These are phyloP conservation scores for Aspergillus diversus DNA, from an alignment of 495 filamentous ascomycete genomes.

Conservation along the genomic window DNA sequence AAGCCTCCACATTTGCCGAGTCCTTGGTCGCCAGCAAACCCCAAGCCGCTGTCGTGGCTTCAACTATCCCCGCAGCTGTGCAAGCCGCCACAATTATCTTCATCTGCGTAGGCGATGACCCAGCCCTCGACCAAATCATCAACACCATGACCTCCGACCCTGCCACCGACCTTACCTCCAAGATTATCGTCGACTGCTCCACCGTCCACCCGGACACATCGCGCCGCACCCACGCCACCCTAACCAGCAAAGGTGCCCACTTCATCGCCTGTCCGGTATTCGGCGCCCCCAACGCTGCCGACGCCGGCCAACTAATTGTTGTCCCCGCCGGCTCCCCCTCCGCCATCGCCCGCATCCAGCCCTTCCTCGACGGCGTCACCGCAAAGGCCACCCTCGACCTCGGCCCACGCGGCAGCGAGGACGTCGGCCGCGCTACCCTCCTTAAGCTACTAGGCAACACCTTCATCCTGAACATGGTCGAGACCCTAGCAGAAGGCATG, in stretches of 20 bases:
- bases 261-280: conserved; percentile 86
- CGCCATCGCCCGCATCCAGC: conserved; percentile 65
- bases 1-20: conserved; percentile 58
- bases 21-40: conserved; percentile 56
- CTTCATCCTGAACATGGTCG: conserved; percentile 83
- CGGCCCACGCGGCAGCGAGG: conserved; percentile 43
- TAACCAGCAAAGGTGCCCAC: conserved; percentile 61
- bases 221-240: conserved; percentile 57
- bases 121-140: conserved; percentile 63
- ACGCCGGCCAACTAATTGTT: conserved; percentile 72
- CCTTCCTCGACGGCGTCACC: conserved; percentile 81
- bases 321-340: conserved; percentile 71
- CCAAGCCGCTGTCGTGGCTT: conserved; percentile 54
- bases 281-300: conserved; percentile 78
- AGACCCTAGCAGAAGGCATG: conserved; percentile 74
- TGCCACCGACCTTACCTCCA: conserved; percentile 44
- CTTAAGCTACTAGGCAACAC: conserved; percentile 88
- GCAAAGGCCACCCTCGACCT: conserved; percentile 62
- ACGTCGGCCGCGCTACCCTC: conserved; percentile 39
- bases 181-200: conserved; percentile 75
- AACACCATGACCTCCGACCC: conserved; percentile 46
- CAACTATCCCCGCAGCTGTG: conserved; percentile 67
- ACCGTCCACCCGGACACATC: conserved; percentile 88
- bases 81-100: conserved; percentile 77
- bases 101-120: conserved; percentile 80